These are phyloP conservation scores for Macadamia tetraphylla DNA, from an alignment of 164 flowering plant genomes.

Conservation along the genomic window DNA sequence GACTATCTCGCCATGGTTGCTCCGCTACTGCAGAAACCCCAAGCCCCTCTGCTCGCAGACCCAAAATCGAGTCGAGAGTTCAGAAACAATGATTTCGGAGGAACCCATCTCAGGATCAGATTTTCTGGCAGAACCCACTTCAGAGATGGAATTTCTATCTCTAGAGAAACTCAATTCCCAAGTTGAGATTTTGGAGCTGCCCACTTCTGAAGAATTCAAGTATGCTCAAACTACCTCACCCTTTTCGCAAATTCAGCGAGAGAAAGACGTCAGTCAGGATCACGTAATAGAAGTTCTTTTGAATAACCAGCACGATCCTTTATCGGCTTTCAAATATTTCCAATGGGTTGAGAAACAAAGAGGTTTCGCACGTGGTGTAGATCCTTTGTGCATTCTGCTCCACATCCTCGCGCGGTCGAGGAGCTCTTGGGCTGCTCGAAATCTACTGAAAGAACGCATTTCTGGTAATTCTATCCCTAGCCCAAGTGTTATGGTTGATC, in stretches of 20 bases:
- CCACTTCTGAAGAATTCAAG: constrained; percentile 5
- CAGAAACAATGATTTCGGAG: not conserved
- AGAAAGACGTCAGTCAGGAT: not conserved
- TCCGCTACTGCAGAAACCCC: constrained; percentile 6
- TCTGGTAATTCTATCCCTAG: constrained; percentile 24
- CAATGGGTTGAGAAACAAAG: constrained; percentile 19
- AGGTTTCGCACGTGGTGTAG: constrained; percentile 29
- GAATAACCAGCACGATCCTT: constrained; percentile 27
- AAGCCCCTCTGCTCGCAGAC: constrained; percentile 2
- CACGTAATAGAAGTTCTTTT: constrained; percentile 31
- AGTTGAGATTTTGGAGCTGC: constrained; percentile 2
- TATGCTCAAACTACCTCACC: not conserved
- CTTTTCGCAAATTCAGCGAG: constrained; percentile 9
- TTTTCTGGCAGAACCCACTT: not conserved
- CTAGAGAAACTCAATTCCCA: constrained; percentile 6
- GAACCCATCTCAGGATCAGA: not conserved
- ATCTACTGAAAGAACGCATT: constrained; percentile 27
- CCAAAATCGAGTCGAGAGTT: not conserved
- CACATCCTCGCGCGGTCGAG: constrained; percentile 38
- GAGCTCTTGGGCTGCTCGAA: constrained; percentile 6
- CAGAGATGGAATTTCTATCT: constrained; percentile 1
- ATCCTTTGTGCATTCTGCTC: constrained; percentile 42
- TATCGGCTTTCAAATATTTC: constrained; percentile 36
- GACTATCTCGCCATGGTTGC: not conserved
- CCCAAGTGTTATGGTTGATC: constrained; percentile 23